Conservation (phyloP, 2,329 filamentous ascomycete species). For the Alternaria gansuensis region DNA sequence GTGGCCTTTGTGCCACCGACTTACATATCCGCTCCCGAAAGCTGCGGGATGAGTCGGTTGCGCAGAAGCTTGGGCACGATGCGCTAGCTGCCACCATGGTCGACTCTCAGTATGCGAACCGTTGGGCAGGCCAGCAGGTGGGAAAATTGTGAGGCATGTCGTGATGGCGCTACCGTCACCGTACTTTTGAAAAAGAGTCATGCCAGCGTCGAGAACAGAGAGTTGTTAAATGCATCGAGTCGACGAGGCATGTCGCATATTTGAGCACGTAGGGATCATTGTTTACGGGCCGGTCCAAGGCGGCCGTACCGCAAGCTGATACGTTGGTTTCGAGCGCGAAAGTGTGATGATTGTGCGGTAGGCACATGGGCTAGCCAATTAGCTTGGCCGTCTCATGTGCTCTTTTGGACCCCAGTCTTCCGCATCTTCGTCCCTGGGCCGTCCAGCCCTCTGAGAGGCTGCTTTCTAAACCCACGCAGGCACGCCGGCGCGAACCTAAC, state of each 20-base stretch:
- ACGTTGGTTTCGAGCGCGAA: constrained; percentile 22
- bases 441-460: constrained; percentile 40
- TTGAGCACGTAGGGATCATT: constrained; percentile 25
- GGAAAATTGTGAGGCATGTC: constrained; percentile 4
- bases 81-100: constrained; percentile 1
- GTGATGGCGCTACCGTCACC: constrained; percentile 31
- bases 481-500: constrained; percentile 49
- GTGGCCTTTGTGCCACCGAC: constrained; percentile 38
- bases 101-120: constrained; percentile 12
- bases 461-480: constrained; percentile 43
- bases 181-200: constrained; percentile 24
- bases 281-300: constrained; percentile 40
- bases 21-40: constrained; percentile 31
- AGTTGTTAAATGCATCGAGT: constrained; percentile 28
- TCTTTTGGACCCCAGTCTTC: constrained; percentile 33
- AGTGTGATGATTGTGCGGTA: constrained; percentile 40
- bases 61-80: constrained; percentile 28
- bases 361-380: constrained; percentile 20
- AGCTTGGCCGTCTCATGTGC: constrained; percentile 28
- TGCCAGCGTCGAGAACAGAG: constrained; percentile 16
- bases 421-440: constrained; percentile 36
- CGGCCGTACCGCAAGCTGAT: constrained; percentile 35
- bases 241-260: constrained; percentile 23
- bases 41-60: constrained; percentile 22
- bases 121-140: constrained; percentile 13